Percentiles rank a stretch among this genome's conserved stretches.
These are phyloP conservation scores for Pythium guiyangense DNA, from an alignment of 352 stramenopile genomes.

Conservation along the genomic window DNA sequence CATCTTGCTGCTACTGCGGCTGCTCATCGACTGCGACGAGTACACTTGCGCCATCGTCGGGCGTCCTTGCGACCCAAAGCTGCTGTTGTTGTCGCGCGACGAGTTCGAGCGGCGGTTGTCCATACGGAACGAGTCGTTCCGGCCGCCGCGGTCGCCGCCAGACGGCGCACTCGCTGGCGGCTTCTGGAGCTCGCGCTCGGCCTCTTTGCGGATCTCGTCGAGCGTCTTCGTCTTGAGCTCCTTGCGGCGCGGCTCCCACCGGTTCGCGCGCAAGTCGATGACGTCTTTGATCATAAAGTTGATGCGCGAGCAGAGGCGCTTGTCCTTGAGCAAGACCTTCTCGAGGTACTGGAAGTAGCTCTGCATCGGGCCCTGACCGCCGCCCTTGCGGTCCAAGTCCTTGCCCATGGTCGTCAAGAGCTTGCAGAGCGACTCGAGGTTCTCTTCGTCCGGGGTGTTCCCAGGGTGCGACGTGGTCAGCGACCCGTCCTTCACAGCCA, in stretches of 20 bases:
- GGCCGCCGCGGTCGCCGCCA: slow-evolving; percentile 17
- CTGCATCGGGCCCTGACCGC: slow-evolving; percentile 41
- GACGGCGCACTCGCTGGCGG: slow-evolving; percentile 46
- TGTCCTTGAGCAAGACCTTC: slow-evolving; percentile 80
- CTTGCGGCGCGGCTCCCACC: slow-evolving; percentile 92
- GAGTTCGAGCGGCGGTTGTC: slow-evolving; percentile 43
- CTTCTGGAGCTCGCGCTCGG: slow-evolving; percentile 77
- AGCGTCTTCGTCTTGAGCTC: slow-evolving; percentile 94
- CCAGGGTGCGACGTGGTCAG: slow-evolving; percentile 48
- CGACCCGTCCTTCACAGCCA: slow-evolving; percentile 49
- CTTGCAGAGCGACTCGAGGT: slow-evolving; percentile 94
- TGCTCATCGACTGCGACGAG: slow-evolving; percentile 48
- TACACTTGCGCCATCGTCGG: slow-evolving; percentile 59
- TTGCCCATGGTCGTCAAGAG: slow-evolving; percentile 89
- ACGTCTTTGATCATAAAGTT: slow-evolving; percentile 96
- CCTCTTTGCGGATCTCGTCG: slow-evolving; percentile 94
- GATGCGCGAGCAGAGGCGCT: slow-evolving; percentile 85
- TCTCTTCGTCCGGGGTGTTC: slow-evolving; percentile 90
- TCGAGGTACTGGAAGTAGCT: slow-evolving; percentile 81
- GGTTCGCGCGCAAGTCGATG: slow-evolving; percentile 90
- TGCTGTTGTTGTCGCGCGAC: slow-evolving; percentile 39
- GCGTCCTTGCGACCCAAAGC: slow-evolving; percentile 26
- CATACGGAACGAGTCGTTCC: slow-evolving; percentile 23
- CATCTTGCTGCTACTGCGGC: slow-evolving; percentile 36
- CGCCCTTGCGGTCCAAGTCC: slow-evolving; percentile 59